A percentile compares a stretch with the other conserved stretches of the same genome.
These are phyloP conservation scores for Epipyxis sp. DNA, from an alignment of 108 stramenopile genomes.

Conservation along the genomic window DNA sequence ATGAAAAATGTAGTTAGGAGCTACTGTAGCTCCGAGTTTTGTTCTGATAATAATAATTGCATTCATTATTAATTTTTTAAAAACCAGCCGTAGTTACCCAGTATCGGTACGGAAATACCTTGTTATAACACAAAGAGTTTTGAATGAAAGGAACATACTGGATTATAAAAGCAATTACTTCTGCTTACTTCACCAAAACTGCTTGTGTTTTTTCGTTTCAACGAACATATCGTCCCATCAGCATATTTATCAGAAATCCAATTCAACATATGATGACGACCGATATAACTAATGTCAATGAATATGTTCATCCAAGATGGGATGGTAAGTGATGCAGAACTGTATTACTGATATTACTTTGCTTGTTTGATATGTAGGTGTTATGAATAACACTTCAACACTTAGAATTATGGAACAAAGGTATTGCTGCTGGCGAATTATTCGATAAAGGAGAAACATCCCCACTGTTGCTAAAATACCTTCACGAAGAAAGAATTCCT, in stretches of 20 bases:
- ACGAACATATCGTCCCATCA: not conserved
- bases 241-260: not conserved
- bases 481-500: not conserved
- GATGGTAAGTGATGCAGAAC: not conserved
- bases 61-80: too few relatives aligned
- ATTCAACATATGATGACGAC: not conserved
- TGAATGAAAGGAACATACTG: too few relatives aligned
- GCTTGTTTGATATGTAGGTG: not conserved
- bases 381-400: not conserved
- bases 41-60: too few relatives aligned
- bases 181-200: too few relatives aligned
- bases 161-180: too few relatives aligned
- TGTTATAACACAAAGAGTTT: too few relatives aligned
- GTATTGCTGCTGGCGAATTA: not conserved
- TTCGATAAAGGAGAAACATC: not conserved
- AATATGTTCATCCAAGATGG: not conserved
- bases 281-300: not conserved
- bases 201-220: not conserved
- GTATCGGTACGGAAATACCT: too few relatives aligned
- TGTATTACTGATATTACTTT: not conserved
- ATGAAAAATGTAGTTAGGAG: too few relatives aligned
- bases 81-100: too few relatives aligned
- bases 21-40: too few relatives aligned
- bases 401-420: not conserved
- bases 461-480: not conserved